These are phyloP conservation scores for Periconia macrospinosa DNA, from an alignment of 2,329 filamentous ascomycete species.

Conservation along the genomic window DNA sequence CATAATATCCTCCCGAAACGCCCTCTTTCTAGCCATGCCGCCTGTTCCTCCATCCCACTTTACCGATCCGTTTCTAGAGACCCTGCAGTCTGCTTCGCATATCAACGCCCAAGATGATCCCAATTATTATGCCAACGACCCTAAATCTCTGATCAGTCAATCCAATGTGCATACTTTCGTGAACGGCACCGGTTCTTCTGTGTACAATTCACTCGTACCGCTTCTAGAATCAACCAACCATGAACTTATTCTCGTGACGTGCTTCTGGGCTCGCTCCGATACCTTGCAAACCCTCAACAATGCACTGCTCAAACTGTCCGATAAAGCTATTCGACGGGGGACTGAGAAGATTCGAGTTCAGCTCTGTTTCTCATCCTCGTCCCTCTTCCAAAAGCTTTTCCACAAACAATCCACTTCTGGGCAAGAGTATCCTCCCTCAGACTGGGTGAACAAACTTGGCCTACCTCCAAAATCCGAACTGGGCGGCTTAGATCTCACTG, in stretches of 20 bases:
- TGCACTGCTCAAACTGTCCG: slow-evolving; percentile 63
- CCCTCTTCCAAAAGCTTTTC: slow-evolving; percentile 72
- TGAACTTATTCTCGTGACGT: slow-evolving; percentile 77
- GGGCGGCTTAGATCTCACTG: slow-evolving; percentile 65
- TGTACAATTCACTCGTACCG: slow-evolving; percentile 57
- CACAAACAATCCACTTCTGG: slow-evolving; percentile 68
- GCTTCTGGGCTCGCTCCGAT: slow-evolving; percentile 75
- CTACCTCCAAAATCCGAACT: slow-evolving; percentile 61
- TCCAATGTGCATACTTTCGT: slow-evolving; percentile 40
- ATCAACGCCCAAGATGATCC: slow-evolving; percentile 35
- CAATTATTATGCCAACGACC: slow-evolving; percentile 43
- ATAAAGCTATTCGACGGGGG: slow-evolving; percentile 39
- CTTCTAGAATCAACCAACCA: slow-evolving; percentile 62
- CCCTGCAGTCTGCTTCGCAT: slow-evolving; percentile 24
- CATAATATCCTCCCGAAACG: neutral
- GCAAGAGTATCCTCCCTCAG: slow-evolving; percentile 59
- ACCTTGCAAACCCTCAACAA: slow-evolving; percentile 61
- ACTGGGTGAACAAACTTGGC: slow-evolving; percentile 65
- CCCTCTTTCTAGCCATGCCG: slow-evolving; percentile 4
- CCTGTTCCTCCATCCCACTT: slow-evolving; percentile 1
- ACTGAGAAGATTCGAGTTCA: slow-evolving; percentile 60
- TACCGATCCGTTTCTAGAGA: slow-evolving; percentile 28
- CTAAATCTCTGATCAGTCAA: slow-evolving; percentile 36
- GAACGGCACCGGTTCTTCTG: slow-evolving; percentile 49
- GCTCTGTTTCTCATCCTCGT: slow-evolving; percentile 76